phyloP scores from a whole-genome alignment of 345 rosid species.

The Acer negundo region DNA sequence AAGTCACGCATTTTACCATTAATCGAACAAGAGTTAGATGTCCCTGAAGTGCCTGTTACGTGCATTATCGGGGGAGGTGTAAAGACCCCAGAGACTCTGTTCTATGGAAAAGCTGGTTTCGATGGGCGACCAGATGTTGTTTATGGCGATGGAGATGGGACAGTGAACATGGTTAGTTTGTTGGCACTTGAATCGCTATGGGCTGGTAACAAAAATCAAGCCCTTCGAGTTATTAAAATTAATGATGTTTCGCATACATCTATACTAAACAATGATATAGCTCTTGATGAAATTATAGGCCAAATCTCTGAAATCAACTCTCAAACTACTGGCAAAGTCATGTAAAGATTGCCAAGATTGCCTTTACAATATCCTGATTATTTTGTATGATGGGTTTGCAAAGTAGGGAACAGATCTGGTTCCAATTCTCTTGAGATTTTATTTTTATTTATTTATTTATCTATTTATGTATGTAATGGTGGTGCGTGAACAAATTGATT shows the following conservation, averaged over 20 bases:
- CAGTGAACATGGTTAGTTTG: constrained; percentile 72
- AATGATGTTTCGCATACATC: constrained; percentile 59
- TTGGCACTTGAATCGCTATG: constrained; percentile 53
- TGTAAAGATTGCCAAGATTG: not conserved
- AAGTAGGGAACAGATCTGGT: too few species aligned
- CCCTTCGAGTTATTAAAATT: constrained; percentile 44
- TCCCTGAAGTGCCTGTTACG: constrained; percentile 66
- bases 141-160: constrained; percentile 91
- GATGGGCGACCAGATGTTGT: constrained; percentile 58
- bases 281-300: constrained; percentile 47
- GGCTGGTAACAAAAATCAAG: constrained; percentile 35
- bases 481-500: too few species aligned
- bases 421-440: too few species aligned
- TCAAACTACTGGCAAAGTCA: not conserved
- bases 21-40: constrained; percentile 23
- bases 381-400: too few species aligned
- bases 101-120: constrained; percentile 55
- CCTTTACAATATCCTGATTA: not conserved
- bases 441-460: too few species aligned
- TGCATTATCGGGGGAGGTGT: constrained; percentile 63
- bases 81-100: constrained; percentile 59
- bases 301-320: constrained; percentile 54
- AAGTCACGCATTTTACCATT: constrained; percentile 59
- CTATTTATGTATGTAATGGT: not conserved
- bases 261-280: constrained; percentile 47